phyloP scores from a whole-genome alignment of 345 rosid genomes.

The Geranium brycei region DNA sequence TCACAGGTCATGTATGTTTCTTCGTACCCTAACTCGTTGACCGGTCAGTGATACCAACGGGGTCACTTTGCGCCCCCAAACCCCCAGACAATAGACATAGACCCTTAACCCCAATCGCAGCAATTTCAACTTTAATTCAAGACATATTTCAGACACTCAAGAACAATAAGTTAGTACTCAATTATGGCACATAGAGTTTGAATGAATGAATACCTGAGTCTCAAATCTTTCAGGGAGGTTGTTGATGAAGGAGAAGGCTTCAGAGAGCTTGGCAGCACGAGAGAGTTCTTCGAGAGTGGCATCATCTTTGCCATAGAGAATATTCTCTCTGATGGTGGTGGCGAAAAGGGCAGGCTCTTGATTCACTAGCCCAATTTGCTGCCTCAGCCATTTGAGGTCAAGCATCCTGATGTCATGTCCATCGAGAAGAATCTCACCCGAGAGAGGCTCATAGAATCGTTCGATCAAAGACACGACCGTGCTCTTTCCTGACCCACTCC shows the following conservation, averaged over 20 bases:
- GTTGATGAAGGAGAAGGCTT: slow-evolving; percentile 64
- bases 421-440: slow-evolving; percentile 56
- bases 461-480: slow-evolving; percentile 84
- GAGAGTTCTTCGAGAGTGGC: slow-evolving; percentile 59
- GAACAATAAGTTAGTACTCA: background rate
- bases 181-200: background rate
- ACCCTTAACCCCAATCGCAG: too few relatives aligned
- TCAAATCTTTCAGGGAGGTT: slow-evolving; percentile 89
- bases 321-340: slow-evolving; percentile 66
- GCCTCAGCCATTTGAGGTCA: slow-evolving; percentile 78
- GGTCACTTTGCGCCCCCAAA: too few relatives aligned
- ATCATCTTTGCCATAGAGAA: slow-evolving; percentile 74
- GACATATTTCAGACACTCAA: too few relatives aligned
- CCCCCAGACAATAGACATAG: too few relatives aligned
- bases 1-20: too few relatives aligned
- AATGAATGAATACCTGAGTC: slow-evolving; percentile 49
- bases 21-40: too few relatives aligned
- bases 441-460: slow-evolving; percentile 73
- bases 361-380: slow-evolving; percentile 79
- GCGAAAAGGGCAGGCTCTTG: slow-evolving; percentile 96
- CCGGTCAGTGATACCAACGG: too few relatives aligned
- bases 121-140: too few relatives aligned
- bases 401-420: slow-evolving; percentile 46
- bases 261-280: slow-evolving; percentile 78
- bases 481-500: slow-evolving; percentile 96